Conservation (phyloP, 805 yeast species). For the Cyberlindnera samutprakarnensis region DNA sequence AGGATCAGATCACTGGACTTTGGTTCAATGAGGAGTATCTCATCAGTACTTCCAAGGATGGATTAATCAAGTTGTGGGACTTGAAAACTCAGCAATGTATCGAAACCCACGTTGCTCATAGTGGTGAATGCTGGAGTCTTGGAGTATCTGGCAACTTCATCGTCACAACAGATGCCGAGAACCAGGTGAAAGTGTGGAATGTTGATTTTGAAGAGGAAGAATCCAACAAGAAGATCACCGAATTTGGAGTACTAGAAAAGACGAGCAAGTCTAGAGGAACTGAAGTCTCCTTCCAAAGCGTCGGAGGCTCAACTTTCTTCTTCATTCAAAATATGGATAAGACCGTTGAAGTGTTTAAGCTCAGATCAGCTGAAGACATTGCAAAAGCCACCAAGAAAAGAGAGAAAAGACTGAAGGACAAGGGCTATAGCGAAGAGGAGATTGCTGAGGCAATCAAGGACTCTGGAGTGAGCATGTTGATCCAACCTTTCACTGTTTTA, state of each 20-base stretch:
- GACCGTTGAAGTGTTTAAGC: slow-evolving; percentile 71
- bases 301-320: slow-evolving; percentile 38
- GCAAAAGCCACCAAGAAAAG: slow-evolving; percentile 70
- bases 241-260: slow-evolving; percentile 63
- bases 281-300: slow-evolving; percentile 43
- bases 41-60: slow-evolving; percentile 79
- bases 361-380: slow-evolving; percentile 71
- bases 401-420: slow-evolving; percentile 68
- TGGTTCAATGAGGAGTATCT: slow-evolving; percentile 53
- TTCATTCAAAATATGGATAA: slow-evolving; percentile 74
- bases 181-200: slow-evolving; percentile 79
- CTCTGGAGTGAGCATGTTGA: slow-evolving; percentile 44
- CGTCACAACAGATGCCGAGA: slow-evolving; percentile 73
- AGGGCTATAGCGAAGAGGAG: slow-evolving; percentile 57
- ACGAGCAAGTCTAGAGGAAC: slow-evolving; percentile 69
- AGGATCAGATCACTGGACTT: slow-evolving; percentile 79
- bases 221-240: slow-evolving; percentile 42
- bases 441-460: slow-evolving; percentile 40
- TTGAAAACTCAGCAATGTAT: slow-evolving; percentile 80
- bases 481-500: slow-evolving; percentile 62
- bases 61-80: slow-evolving; percentile 91
- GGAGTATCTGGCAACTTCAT: slow-evolving; percentile 37
- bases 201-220: slow-evolving; percentile 43
- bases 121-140: slow-evolving; percentile 89
- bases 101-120: slow-evolving; percentile 91